Base-by-base conservation (phyloP, 441 rosid genomes). In the Brassica hybrid region DNA sequence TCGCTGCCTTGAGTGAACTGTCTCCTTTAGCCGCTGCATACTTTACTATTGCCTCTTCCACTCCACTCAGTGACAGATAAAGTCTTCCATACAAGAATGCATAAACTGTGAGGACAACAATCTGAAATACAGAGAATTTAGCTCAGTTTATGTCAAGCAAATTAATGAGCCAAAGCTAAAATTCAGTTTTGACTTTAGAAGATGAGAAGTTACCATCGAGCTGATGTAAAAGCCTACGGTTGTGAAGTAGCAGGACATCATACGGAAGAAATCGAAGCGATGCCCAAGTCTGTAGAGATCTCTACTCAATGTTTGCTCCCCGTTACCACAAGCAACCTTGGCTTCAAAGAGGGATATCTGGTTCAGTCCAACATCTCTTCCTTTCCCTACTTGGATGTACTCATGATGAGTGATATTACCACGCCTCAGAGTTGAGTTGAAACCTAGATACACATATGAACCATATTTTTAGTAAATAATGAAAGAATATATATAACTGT, bases 301-400 rank as follows among this genome's bases (percentile, higher is more conserved):
- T 78, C 98, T 82, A 84, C 99, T 94, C 67, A 94, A 88, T 73
- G 86, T 82, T 84, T 95, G 99, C 83, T 94, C 99, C 23, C 98
- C 99, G 64, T 94, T 94, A 17, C 99, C 99, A 74, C 97, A 91
- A 54, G 99, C 99, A 41, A 94, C 96, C 84, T 94, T 94, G 54
- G 99, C 97, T 87, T 93, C 99, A 73, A 95, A 95, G 76, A 95
- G 94, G 14, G 99, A 91, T 72, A 95, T 92, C 79, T 95, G 99
- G 85, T 91, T 91, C 71, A 94, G 88, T 72, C 99, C 99, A 50
- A 94, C 99, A 82, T 94, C 99, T 79, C 99, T 85, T 71, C 99
- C 99, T 85, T 94, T 94, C 50, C 99, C 99, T 81, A 94, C 98
- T 88, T 94, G 99, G 72, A 93, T 93, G 78, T 94, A 94, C 87